Conservation (phyloP, 352 stramenopile genomes). For the Phytophthora podocarpi region DNA sequence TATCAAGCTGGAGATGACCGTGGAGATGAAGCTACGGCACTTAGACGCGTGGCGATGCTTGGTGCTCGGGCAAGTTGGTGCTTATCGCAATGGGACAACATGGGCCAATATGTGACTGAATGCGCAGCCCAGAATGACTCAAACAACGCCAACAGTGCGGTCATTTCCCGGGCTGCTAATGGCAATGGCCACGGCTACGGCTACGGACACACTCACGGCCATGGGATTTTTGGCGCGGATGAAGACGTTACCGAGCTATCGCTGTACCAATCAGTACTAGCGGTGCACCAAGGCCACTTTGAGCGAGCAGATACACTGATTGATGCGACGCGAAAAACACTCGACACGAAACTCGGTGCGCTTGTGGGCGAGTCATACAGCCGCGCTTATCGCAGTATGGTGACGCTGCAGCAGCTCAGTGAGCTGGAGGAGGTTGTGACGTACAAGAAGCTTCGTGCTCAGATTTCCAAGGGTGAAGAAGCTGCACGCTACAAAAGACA, state of each 20-base stretch:
- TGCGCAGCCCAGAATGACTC: constrained; percentile 40
- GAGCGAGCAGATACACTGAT: constrained; percentile 91
- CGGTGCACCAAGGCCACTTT: constrained; percentile 95
- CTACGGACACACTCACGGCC: constrained; percentile 34
- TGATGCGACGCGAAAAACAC: constrained; percentile 91
- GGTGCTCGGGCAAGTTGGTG: constrained; percentile 87
- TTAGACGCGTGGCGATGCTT: constrained; percentile 79
- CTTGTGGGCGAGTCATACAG: constrained; percentile 97
- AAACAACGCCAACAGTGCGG: constrained; percentile 18
- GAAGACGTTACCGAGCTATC: constrained; percentile 54
- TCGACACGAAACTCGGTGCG: constrained; percentile 95
- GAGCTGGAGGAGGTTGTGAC: constrained; percentile 99
- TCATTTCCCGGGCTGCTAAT: constrained; percentile 32
- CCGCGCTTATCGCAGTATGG: constrained; percentile 96
- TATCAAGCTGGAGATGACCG: constrained; percentile 43
- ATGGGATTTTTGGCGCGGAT: constrained; percentile 39
- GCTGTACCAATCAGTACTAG: constrained; percentile 90
- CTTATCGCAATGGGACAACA: constrained; percentile 81
- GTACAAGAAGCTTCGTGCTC: constrained; percentile 87
- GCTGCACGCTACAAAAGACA: constrained; percentile 79
- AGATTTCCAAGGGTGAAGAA: constrained; percentile 76
- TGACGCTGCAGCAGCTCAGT: constrained; percentile 96
- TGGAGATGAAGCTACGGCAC: constrained; percentile 44
- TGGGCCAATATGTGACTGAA: constrained; percentile 79
- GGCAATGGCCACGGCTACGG: constrained; percentile 29